Evolutionary conservation across 116 monocot species (phyloP).

Genomic region (Posidonia oceanica): DNA sequence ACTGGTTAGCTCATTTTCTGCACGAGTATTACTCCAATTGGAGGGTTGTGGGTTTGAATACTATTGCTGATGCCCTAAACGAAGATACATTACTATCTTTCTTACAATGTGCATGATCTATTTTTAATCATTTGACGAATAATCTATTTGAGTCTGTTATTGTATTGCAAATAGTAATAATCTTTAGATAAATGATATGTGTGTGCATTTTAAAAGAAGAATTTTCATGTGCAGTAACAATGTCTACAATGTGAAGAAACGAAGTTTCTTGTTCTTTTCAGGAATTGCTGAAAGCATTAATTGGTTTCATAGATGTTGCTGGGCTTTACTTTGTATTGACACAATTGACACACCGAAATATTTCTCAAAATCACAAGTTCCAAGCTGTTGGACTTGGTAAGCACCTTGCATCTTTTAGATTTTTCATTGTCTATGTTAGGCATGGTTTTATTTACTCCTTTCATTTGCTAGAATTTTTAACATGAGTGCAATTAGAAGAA

Average conservation of each 20-base stretch:
- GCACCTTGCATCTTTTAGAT: background rate
- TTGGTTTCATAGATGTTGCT: conserved; percentile 90
- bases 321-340: conserved; percentile 96
- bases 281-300: conserved; percentile 86
- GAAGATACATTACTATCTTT: background rate
- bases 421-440: background rate
- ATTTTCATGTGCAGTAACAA: background rate
- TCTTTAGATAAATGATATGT: background rate
- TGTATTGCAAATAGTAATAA: no score
- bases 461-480: no score
- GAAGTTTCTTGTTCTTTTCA: conserved; percentile 12
- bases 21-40: no score
- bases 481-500: no score
- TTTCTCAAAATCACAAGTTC: conserved; percentile 97
- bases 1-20: no score
- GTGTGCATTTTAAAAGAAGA: background rate
- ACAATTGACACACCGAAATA: conserved; percentile 93
- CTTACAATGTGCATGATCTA: no score
- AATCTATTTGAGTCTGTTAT: no score
- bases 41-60: background rate
- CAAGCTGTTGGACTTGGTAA: conserved; percentile 96
- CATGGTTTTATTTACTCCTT: no score
- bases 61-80: background rate
- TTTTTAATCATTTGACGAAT: no score
- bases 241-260: background rate